Evolutionary conservation across 2,329 filamentous ascomycete species (phyloP).

Genomic region (Aspergillus brunneoviolaceus): DNA sequence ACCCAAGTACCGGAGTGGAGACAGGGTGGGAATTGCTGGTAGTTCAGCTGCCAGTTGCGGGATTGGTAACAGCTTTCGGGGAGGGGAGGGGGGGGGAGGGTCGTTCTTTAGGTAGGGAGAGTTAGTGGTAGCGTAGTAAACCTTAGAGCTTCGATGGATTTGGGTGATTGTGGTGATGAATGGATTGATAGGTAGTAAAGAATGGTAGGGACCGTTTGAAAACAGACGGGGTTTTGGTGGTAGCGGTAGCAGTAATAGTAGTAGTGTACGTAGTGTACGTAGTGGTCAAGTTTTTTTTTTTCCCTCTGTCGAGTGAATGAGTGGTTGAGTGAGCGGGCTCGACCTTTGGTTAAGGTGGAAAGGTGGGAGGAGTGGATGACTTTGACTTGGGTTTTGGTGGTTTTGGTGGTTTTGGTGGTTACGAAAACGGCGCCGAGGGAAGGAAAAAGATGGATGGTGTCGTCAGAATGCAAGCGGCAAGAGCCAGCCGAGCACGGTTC

Average conservation of each 20-base stretch:
- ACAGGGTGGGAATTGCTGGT: not conserved
- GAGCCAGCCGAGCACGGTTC: slow-evolving; percentile 32
- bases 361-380: not conserved
- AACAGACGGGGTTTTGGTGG: slow-evolving; percentile 3
- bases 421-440: slow-evolving; percentile 30
- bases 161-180: not conserved
- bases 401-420: slow-evolving; percentile 6
- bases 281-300: too few relatives aligned
- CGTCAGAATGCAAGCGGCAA: slow-evolving; percentile 40
- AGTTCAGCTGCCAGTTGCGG: not conserved
- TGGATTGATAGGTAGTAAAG: not conserved
- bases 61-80: slow-evolving; percentile 1
- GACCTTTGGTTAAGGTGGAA: not conserved
- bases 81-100: too few relatives aligned
- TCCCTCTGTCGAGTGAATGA: not conserved
- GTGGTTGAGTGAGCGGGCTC: not conserved
- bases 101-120: not conserved
- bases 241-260: slow-evolving; percentile 1
- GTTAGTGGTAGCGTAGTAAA: not conserved
- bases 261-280: not conserved
- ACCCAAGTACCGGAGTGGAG: slow-evolving; percentile 26
- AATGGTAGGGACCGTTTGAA: slow-evolving; percentile 2
- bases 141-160: not conserved
- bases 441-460: slow-evolving; percentile 28
- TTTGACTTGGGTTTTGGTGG: not conserved